Evolutionary conservation across 768 basidiomycete species (phyloP).

Genomic region (Cyclocybe cylindracea): DNA sequence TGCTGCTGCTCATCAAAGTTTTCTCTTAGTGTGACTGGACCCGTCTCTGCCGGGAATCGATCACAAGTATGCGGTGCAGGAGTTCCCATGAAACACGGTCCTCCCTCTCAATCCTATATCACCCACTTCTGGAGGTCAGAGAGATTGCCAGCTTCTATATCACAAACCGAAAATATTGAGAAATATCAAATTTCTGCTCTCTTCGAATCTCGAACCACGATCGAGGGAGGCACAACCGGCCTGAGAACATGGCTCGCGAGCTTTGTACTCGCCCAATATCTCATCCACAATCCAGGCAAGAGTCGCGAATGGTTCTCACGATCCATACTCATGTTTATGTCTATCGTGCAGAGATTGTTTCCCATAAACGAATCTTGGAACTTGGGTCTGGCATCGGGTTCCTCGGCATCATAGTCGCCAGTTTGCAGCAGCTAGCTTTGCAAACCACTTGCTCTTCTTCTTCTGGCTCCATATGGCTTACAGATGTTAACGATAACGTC

Average conservation of each 20-base stretch:
- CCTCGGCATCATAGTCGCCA: conserved; percentile 62
- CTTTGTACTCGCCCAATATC: conserved; percentile 61
- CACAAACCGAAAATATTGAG: conserved; percentile 17
- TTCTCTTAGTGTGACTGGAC: conserved; percentile 19
- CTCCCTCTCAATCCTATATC: conserved; percentile 58
- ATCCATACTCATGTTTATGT: background rate
- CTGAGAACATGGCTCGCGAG: conserved; percentile 81
- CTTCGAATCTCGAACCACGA: conserved; percentile 70
- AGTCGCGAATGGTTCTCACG: background rate
- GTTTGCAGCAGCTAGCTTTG: conserved; percentile 45
- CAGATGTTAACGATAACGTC: conserved; percentile 67
- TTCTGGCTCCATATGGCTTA: conserved; percentile 38
- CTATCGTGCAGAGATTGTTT: conserved; percentile 45
- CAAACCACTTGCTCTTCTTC: background rate
- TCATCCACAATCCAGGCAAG: conserved; percentile 59
- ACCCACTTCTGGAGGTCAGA: conserved; percentile 62
- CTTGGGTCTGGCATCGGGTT: conserved; percentile 80
- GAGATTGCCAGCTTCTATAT: background rate
- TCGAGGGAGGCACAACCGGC: conserved; percentile 80
- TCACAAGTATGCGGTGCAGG: conserved; percentile 27
- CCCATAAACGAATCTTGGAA: conserved; percentile 57
- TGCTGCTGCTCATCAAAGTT: background rate
- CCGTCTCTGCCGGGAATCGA: conserved; percentile 18
- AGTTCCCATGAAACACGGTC: conserved; percentile 24
- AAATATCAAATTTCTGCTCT: conserved; percentile 53